These are phyloP conservation scores for Dorcoceras hygrometricum DNA, from an alignment of 257 asterid genomes.

Conservation along the genomic window DNA sequence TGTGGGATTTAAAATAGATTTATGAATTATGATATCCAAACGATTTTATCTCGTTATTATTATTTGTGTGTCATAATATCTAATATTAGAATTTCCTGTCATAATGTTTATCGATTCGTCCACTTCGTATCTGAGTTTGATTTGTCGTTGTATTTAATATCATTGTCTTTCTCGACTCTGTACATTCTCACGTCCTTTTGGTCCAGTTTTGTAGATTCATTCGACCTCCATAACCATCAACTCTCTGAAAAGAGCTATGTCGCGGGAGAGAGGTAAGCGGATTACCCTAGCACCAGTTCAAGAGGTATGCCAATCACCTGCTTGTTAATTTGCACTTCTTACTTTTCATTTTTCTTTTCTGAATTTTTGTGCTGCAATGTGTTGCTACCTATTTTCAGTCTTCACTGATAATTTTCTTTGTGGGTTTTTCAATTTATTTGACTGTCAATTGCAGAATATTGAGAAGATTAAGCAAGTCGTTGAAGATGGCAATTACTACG, in stretches of 20 bases:
- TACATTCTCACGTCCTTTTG: no score
- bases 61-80: no score
- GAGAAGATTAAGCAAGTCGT: constrained; percentile 73
- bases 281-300: constrained; percentile 59
- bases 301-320: constrained; percentile 44
- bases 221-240: not conserved
- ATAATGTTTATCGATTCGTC: no score
- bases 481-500: constrained; percentile 84
- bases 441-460: constrained; percentile 49
- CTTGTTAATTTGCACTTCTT: constrained; percentile 5
- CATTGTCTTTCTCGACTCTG: not conserved
- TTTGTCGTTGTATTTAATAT: no score
- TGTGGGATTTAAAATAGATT: no score
- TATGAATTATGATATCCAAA: no score
- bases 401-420: not conserved
- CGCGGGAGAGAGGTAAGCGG: constrained; percentile 67
- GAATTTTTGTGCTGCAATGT: not conserved
- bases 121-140: not conserved
- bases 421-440: not conserved
- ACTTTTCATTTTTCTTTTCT: not conserved
- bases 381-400: not conserved
- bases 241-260: constrained; percentile 43
- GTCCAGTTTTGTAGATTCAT: not conserved
- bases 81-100: no score
- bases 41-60: no score